Evolutionary conservation across 352 stramenopile species (phyloP), one percentile per base, ranked within the genome.

Genomic region (Phytophthora pini): DNA sequence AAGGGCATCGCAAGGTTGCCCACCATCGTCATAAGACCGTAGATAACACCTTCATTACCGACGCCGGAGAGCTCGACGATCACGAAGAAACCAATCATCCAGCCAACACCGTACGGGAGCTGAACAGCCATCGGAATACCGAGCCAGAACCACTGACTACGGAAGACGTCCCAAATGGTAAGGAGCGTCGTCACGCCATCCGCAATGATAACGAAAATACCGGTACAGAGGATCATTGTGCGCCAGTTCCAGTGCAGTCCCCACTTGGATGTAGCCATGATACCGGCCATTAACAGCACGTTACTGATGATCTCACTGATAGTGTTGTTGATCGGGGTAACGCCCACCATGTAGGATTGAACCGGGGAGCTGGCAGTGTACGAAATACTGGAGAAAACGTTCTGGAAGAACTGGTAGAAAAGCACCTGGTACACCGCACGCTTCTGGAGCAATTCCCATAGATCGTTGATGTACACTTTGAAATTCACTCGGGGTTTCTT

Each of bases 401-500:
- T 65, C 32, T 52, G 56, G 47, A 80, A 66, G 43, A 87, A 80
- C 41, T 67, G 57, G 60, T 76, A 84, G 40, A 65, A 41, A 31
- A 87, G 65, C 41, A 84, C 55, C 48, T 84, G 74, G 55, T 77
- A 80, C 54, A 87, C 62, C 4, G 61, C 75, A 15, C 70, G 70
- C 22, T 54, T 60, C 59, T 82, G 65, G 24, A 87, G 22, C 4
- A 84, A 41, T 9, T 56, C 20, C 39, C 40, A 60, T 6, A 51
- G 7, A 2, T 60, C 17, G 2, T 3, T 43, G 9, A 51, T 51
- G 40, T 43, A 60, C 4, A 44, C 5, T 29, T 17, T 51, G 10
- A 51, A 44, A 15, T 51, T 6, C 6, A 60, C 11, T 38, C 26
- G 20, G 1, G 52, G 40, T n/a, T 51, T 60, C 41, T 51, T 61